These are phyloP conservation scores for Aquilaria malaccensis DNA, from an alignment of 345 rosid species.

Conservation along the genomic window DNA sequence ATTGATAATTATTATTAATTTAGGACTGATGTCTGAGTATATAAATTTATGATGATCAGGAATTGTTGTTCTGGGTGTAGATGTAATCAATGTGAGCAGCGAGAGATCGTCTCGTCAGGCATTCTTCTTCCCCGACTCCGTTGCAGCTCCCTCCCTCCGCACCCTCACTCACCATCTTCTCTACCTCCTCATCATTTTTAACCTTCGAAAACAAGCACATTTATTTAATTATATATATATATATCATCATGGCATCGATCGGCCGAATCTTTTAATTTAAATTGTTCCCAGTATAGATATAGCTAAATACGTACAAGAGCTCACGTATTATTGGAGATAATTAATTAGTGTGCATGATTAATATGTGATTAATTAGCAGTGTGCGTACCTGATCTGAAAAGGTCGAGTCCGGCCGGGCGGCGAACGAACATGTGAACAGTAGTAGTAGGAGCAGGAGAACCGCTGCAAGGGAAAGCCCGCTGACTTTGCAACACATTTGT, in stretches of 20 bases:
- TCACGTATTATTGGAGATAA: not conserved
- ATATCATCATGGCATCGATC: not conserved
- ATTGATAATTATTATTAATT: too few relatives aligned
- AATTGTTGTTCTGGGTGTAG: conserved; percentile 27
- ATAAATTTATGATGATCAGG: conserved; percentile 5
- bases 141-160: conserved; percentile 32
- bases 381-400: not conserved
- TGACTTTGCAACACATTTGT: conserved; percentile 20
- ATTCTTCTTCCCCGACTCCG: conserved; percentile 48
- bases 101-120: conserved; percentile 37
- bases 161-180: not conserved
- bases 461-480: conserved; percentile 10
- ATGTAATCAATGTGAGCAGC: conserved; percentile 29
- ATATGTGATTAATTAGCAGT: not conserved
- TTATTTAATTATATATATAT: not conserved
- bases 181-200: too few relatives aligned
- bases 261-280: not conserved
- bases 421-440: not conserved
- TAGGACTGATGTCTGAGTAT: too few relatives aligned
- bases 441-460: conserved; percentile 15
- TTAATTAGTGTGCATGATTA: conserved; percentile 7
- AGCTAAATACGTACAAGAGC: not conserved
- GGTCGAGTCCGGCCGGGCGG: conserved; percentile 13
- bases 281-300: not conserved
- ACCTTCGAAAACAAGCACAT: not conserved